Conservation (phyloP, 306 rosid genomes). For the Trifolium fragiferum region DNA sequence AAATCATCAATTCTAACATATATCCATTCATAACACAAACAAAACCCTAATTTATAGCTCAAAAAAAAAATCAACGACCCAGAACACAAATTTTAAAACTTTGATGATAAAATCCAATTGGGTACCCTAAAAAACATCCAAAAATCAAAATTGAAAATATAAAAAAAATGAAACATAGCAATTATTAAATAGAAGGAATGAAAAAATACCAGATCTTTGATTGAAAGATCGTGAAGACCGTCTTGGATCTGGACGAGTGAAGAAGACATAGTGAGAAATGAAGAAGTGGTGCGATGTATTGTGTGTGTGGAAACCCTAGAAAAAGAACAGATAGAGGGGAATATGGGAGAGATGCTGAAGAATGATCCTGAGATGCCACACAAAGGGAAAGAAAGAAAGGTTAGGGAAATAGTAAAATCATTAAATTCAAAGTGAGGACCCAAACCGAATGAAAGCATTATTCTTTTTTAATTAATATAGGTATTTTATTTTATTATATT, state of each 20-base stretch:
- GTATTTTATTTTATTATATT: no score
- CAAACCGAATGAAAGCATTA: not conserved
- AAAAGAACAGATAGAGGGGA: not conserved
- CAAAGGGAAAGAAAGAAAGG: not conserved
- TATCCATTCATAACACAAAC: not conserved
- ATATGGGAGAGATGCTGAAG: constrained; percentile 35
- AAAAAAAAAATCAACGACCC: not conserved
- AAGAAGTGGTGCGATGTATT: not conserved
- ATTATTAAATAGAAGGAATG: not conserved
- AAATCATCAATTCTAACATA: not conserved
- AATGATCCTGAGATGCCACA: not conserved
- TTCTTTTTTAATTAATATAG: no score
- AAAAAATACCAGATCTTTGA: constrained; percentile 43
- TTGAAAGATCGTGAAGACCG: constrained; percentile 33
- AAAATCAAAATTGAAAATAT: not conserved
- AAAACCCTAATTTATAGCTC: not conserved
- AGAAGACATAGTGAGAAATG: constrained; percentile 42
- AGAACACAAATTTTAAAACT: not conserved
- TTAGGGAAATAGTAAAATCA: not conserved
- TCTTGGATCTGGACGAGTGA: constrained; percentile 21
- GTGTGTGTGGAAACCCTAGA: no score
- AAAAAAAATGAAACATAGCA: no score
- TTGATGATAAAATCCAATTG: not conserved
- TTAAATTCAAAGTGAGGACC: not conserved
- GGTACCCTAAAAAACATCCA: not conserved